Conservation (phyloP, 768 basidiomycete genomes). For the Tylopilus subfusipes region DNA sequence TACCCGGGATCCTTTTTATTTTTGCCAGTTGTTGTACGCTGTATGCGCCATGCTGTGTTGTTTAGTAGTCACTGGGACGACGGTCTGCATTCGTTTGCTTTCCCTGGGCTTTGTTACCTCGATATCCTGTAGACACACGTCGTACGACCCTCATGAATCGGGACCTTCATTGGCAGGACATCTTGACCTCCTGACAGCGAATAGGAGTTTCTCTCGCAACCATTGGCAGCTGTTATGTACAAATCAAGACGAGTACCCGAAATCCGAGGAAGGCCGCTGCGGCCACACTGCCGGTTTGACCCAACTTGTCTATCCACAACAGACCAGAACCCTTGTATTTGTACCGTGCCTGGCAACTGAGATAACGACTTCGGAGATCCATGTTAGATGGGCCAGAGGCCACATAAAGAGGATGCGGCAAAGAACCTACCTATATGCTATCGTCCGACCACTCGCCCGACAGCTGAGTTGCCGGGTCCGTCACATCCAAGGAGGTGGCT, state of each 20-base stretch:
- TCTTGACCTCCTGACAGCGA: background rate
- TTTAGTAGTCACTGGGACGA: background rate
- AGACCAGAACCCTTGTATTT: background rate
- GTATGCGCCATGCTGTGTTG: conserved; percentile 7
- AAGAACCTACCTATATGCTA: background rate
- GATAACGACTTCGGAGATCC: background rate
- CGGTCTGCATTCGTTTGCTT: conserved; percentile 5
- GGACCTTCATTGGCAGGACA: background rate
- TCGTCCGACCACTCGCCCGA: background rate
- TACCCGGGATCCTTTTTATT: background rate
- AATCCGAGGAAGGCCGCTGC: background rate
- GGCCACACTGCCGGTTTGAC: conserved; percentile 4
- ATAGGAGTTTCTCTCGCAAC: background rate
- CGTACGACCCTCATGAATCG: background rate
- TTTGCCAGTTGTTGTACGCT: background rate
- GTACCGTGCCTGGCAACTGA: conserved; percentile 18
- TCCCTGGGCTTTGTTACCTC: background rate
- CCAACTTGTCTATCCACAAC: background rate
- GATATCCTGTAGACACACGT: conserved; percentile 6
- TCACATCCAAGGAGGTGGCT: background rate
- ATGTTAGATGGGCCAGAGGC: background rate
- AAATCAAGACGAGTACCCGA: background rate
- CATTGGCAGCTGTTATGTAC: background rate
- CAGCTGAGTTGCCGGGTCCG: conserved; percentile 6
- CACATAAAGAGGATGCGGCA: background rate